Conservation (phyloP, 1,284 basidiomycete species). For the Caloboletus firmus region DNA sequence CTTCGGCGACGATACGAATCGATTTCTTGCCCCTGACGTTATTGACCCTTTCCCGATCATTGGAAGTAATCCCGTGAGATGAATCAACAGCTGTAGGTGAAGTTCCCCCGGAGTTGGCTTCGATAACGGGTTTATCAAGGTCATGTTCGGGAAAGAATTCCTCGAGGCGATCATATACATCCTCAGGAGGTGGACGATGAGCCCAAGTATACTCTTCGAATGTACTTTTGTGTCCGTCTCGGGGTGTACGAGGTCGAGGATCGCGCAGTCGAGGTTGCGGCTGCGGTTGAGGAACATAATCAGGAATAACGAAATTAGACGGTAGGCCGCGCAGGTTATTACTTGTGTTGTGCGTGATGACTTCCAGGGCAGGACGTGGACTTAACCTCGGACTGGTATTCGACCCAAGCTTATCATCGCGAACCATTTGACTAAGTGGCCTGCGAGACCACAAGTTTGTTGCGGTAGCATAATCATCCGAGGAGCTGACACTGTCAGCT, state of each 20-base stretch:
- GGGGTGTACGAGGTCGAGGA: slow-evolving; percentile 24
- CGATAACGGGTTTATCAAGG: slow-evolving; percentile 93
- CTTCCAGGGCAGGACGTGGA: slow-evolving; percentile 34
- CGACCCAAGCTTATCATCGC: slow-evolving; percentile 19
- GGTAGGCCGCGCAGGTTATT: slow-evolving; percentile 20
- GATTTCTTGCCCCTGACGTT: slow-evolving; percentile 71
- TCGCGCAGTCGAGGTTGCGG: slow-evolving; percentile 22
- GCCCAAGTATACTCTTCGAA: slow-evolving; percentile 76
- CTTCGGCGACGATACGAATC: slow-evolving; percentile 89
- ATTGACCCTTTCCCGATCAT: slow-evolving; percentile 43
- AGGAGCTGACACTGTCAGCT: slow-evolving; percentile 25
- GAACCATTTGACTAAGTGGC: slow-evolving; percentile 32
- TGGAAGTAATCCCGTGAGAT: slow-evolving; percentile 37
- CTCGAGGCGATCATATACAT: slow-evolving; percentile 91
- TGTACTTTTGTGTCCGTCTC: slow-evolving; percentile 48
- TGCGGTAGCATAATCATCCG: slow-evolving; percentile 34
- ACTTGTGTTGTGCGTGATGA: slow-evolving; percentile 28
- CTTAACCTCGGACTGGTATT: slow-evolving; percentile 17
- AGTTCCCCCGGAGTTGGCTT: slow-evolving; percentile 74
- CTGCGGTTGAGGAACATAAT: slow-evolving; percentile 23
- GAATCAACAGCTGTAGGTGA: slow-evolving; percentile 74
- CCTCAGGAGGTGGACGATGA: slow-evolving; percentile 89
- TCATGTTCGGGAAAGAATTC: slow-evolving; percentile 97
- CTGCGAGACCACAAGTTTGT: slow-evolving; percentile 36
- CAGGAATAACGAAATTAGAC: slow-evolving; percentile 17